Percentiles rank a stretch among this genome's conserved stretches.
These are phyloP conservation scores for Batrachochytrium dendrobatidis DNA, from an alignment of 371 early-diverging fungal genomes.

Conservation along the genomic window DNA sequence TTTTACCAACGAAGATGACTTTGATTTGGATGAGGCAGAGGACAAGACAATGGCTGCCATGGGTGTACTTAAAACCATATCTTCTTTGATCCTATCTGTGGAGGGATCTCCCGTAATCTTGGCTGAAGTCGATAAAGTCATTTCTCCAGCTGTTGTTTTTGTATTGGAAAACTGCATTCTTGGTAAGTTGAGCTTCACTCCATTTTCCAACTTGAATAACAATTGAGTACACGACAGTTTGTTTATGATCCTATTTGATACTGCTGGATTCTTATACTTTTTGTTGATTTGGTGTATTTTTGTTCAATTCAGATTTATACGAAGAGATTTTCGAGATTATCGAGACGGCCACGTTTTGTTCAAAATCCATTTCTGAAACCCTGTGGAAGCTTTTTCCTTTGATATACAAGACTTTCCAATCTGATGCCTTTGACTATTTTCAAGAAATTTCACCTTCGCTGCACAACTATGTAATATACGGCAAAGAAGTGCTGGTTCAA, in stretches of 20 bases:
- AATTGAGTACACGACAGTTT: slow-evolving; percentile 5
- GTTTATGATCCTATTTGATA: too few species aligned
- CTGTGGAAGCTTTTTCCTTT: slow-evolving; percentile 79
- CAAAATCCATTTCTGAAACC: slow-evolving; percentile 67
- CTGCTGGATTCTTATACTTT: too few species aligned
- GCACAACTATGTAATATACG: slow-evolving; percentile 80
- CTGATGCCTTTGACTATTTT: slow-evolving; percentile 67
- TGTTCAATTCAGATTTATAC: slow-evolving; percentile 62
- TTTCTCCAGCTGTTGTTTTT: slow-evolving; percentile 63
- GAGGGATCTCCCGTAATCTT: slow-evolving; percentile 55
- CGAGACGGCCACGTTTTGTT: slow-evolving; percentile 72
- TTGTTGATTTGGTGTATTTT: too few species aligned
- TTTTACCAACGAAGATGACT: slow-evolving; percentile 45
- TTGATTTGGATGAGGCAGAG: slow-evolving; percentile 32
- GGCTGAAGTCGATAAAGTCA: slow-evolving; percentile 47
- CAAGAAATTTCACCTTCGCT: slow-evolving; percentile 75
- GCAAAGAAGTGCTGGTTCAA: slow-evolving; percentile 50
- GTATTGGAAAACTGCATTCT: slow-evolving; percentile 65
- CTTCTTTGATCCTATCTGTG: slow-evolving; percentile 57
- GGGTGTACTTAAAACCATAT: slow-evolving; percentile 86
- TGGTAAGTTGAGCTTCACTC: slow-evolving; percentile 20
- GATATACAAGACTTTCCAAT: slow-evolving; percentile 66
- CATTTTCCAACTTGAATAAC: slow-evolving; percentile 1
- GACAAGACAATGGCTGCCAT: slow-evolving; percentile 86
- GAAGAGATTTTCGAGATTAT: slow-evolving; percentile 80